A percentile compares a stretch with the other conserved stretches of the same genome.
These are phyloP conservation scores for Arctostaphylos glauca DNA, from an alignment of 148 eudicot genomes.

Conservation along the genomic window DNA sequence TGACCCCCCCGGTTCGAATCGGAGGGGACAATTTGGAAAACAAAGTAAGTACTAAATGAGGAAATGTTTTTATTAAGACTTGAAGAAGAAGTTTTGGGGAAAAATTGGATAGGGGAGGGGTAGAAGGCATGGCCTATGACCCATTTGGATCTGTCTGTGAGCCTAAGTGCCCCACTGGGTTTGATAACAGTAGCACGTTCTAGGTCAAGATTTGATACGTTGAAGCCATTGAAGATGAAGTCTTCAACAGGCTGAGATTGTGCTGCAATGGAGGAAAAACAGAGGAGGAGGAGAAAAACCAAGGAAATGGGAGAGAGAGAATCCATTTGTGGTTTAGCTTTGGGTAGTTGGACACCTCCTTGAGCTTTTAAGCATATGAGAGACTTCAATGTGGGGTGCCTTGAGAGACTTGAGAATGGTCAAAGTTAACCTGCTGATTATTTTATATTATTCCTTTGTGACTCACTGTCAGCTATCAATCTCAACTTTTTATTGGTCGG, in stretches of 20 bases:
- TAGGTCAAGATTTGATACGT: neutral
- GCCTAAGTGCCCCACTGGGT: conserved; percentile 27
- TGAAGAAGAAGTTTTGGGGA: conserved; percentile 5
- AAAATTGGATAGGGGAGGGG: conserved; percentile 7
- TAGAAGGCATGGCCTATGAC: conserved; percentile 29
- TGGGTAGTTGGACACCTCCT: no score
- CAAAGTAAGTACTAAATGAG: conserved; percentile 31
- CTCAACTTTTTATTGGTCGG: no score
- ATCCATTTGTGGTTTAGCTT: no score
- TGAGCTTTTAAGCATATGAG: no score
- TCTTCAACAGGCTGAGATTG: conserved; percentile 14
- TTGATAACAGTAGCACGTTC: neutral
- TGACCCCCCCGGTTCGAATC: conserved; percentile 23
- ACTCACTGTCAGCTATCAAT: no score
- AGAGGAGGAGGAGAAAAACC: neutral
- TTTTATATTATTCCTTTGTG: no score
- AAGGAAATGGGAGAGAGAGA: no score
- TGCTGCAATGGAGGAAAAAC: neutral
- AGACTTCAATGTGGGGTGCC: neutral
- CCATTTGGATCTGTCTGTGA: conserved; percentile 13
- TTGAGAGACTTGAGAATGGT: neutral
- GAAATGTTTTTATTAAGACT: conserved; percentile 1
- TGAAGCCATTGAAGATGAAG: conserved; percentile 29
- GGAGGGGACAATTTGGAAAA: conserved; percentile 18
- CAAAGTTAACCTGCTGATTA: no score